Percentiles rank a stretch among this genome's conserved stretches.
phyloP scores from a whole-genome alignment of 345 rosid species.

The Rubroshorea leprosula region DNA sequence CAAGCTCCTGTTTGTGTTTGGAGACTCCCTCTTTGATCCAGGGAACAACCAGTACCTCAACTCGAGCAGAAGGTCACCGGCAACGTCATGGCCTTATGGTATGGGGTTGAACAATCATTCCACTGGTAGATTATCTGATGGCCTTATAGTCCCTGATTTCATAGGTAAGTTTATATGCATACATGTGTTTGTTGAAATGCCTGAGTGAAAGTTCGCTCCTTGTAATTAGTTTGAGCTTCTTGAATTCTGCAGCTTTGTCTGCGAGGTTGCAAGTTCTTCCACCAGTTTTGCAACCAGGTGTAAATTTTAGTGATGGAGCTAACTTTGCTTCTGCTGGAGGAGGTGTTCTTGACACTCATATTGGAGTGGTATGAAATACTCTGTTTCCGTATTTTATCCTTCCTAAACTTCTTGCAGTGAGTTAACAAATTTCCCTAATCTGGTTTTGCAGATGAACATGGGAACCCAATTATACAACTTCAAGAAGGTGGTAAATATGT shows the following conservation, averaged over 20 bases:
- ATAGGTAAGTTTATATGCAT: neutral
- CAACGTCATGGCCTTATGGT: neutral
- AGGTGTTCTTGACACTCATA: neutral
- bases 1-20: neutral
- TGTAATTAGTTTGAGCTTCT: too few species aligned
- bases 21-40: conserved; percentile 1
- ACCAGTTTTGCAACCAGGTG: neutral
- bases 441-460: neutral
- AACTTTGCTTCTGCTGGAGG: conserved; percentile 1
- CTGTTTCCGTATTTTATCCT: too few species aligned
- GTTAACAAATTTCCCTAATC: too few species aligned
- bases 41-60: conserved; percentile 1
- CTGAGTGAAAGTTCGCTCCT: too few species aligned
- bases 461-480: neutral
- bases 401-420: too few species aligned
- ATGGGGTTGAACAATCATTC: neutral
- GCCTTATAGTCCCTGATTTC: neutral
- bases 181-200: neutral
- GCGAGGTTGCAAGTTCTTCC: neutral
- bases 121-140: neutral
- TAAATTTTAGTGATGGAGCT: neutral
- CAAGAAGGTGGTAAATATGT: neutral
- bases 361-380: neutral
- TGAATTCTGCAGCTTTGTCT: neutral
- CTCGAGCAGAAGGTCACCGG: neutral